Evolutionary conservation across 2,329 filamentous ascomycete genomes (phyloP).

Genomic region (Pestalotiopsis fici): DNA sequence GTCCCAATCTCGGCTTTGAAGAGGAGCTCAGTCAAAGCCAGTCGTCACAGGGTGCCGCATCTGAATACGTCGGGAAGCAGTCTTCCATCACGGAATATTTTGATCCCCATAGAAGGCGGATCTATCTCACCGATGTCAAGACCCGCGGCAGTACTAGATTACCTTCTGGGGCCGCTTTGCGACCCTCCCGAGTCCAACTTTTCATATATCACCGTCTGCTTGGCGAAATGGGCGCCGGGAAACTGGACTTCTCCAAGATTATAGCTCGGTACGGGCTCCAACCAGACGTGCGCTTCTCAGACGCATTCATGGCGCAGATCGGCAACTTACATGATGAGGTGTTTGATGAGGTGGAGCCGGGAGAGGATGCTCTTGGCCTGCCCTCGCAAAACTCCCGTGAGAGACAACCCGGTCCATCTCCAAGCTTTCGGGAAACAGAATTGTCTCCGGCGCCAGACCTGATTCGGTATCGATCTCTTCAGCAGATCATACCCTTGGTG

Average conservation of each 20-base stretch:
- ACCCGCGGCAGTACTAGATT: conserved; percentile 68
- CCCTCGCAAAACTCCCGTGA: conserved; percentile 10
- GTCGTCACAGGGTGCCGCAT: conserved; percentile 29
- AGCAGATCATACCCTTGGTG: conserved; percentile 48
- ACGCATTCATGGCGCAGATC: conserved; percentile 77
- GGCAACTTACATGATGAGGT: conserved; percentile 67
- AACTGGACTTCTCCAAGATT: conserved; percentile 68
- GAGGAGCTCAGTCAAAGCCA: conserved; percentile 48
- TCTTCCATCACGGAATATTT: conserved; percentile 43
- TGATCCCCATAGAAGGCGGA: conserved; percentile 27
- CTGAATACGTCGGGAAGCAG: conserved; percentile 28
- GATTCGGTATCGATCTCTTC: conserved; percentile 49
- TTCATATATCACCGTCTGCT: conserved; percentile 88
- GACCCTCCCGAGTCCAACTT: conserved; percentile 81
- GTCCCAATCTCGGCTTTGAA: conserved; percentile 73
- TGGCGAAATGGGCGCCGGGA: conserved; percentile 70
- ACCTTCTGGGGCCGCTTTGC: conserved; percentile 65
- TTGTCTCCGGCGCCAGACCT: conserved; percentile 31
- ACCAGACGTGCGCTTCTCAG: conserved; percentile 68
- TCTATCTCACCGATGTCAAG: conserved; percentile 89
- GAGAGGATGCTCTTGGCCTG: conserved; percentile 32
- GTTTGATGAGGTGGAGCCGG: conserved; percentile 53
- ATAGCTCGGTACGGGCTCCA: conserved; percentile 73
- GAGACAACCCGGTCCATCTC: conserved; percentile 8
- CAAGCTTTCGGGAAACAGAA: not conserved